phyloP scores from a whole-genome alignment of 257 asterid species.

The Lavandula angustifolia region DNA sequence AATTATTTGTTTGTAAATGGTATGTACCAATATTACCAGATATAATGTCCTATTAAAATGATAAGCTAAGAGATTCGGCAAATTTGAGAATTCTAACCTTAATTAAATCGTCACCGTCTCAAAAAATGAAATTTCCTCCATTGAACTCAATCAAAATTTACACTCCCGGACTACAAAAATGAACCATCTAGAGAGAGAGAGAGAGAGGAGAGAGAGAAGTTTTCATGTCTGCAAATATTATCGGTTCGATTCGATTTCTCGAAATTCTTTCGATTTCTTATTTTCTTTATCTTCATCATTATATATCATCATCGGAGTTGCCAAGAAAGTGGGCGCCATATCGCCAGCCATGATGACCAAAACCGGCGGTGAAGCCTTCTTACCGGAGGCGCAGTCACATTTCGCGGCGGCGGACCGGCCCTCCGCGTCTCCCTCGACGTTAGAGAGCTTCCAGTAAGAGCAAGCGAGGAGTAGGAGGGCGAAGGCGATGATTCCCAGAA shows the following conservation, averaged over 20 bases:
- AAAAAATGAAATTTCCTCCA: background rate
- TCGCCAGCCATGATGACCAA: constrained; percentile 61
- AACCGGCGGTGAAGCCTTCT: constrained; percentile 25
- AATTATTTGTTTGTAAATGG: too few species aligned
- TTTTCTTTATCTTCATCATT: constrained; percentile 1
- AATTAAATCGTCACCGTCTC: background rate
- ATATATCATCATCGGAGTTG: constrained; percentile 35
- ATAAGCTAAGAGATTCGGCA: background rate
- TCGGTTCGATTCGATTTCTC: constrained; percentile 18
- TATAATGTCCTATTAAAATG: too few species aligned
- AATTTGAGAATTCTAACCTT: background rate
- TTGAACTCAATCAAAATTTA: constrained; percentile 8
- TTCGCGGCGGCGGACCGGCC: constrained; percentile 9
- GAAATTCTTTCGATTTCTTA: constrained; percentile 13
- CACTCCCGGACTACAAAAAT: background rate
- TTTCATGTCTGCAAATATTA: constrained; percentile 28
- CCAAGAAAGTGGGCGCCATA: constrained; percentile 51
- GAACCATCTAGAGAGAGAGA: background rate
- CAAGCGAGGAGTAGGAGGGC: constrained; percentile 55
- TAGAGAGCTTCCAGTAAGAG: constrained; percentile 49
- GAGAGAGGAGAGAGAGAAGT: background rate
- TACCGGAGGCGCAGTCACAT: constrained; percentile 16
- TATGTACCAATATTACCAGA: too few species aligned
- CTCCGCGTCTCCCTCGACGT: constrained; percentile 20
- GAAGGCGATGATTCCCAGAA: constrained; percentile 49